phyloP scores from a whole-genome alignment of 1,139 yeast genomes.

The Trichomonascaceae sp. region DNA sequence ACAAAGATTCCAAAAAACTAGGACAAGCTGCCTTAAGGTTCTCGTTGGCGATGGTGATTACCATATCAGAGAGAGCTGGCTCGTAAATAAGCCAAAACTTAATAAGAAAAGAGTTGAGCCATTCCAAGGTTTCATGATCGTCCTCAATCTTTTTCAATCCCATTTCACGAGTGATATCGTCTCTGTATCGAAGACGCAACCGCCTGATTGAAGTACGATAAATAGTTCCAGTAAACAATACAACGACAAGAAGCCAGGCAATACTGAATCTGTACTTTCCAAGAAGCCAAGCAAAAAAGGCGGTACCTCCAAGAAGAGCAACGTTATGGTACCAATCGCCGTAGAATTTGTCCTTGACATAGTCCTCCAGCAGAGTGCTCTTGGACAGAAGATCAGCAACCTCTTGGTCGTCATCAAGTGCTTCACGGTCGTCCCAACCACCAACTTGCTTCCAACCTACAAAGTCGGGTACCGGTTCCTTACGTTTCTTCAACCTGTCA shows the following conservation, averaged over 20 bases:
- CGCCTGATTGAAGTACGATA: constrained; percentile 81
- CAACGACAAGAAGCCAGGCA: constrained; percentile 73
- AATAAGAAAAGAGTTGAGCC: constrained; percentile 82
- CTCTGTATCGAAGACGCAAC: constrained; percentile 67
- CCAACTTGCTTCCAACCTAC: constrained; percentile 95
- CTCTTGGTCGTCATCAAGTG: constrained; percentile 46
- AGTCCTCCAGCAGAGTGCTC: constrained; percentile 64
- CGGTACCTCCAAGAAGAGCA: constrained; percentile 59
- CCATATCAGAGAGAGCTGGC: constrained; percentile 83
- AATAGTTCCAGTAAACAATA: constrained; percentile 53
- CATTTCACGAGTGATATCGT: constrained; percentile 78
- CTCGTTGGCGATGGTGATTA: constrained; percentile 79
- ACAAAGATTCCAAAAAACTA: constrained; percentile 68
- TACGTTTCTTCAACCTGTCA: constrained; percentile 7
- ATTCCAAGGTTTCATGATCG: constrained; percentile 90
- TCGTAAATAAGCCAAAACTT: constrained; percentile 90
- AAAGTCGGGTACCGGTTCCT: constrained; percentile 20
- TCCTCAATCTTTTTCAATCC: constrained; percentile 73
- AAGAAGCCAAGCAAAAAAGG: constrained; percentile 64
- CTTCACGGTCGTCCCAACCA: constrained; percentile 59
- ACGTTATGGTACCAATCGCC: constrained; percentile 97
- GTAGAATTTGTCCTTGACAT: constrained; percentile 63
- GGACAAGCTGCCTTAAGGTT: constrained; percentile 71
- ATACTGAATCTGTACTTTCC: constrained; percentile 75
- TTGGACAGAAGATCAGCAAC: constrained; percentile 64